Base-by-base conservation (phyloP, 768 basidiomycete genomes). In the Boletus tomentosulus region DNA sequence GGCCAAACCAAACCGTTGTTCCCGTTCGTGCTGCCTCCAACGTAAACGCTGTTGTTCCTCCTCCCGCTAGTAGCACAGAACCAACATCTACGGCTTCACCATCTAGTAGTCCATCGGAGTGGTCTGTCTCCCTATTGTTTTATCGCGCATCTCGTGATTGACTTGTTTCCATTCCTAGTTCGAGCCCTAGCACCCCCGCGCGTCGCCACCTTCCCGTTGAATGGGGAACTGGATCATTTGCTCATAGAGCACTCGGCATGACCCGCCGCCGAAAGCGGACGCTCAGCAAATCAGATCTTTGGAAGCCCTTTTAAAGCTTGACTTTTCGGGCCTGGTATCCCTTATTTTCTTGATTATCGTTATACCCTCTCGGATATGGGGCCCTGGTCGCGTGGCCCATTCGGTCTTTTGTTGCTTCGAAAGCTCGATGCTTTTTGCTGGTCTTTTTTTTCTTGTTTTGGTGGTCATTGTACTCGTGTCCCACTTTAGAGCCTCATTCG, bases 1-100 rank as follows among this genome's bases (percentile, higher is more conserved):
- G 76, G 0, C 78, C 79, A 3, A 54, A 66, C 39, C 67, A 68
- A 48, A 68, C 58, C 1, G 57, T 3, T 0, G 57, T 70, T 37
- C 68, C 67, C 10, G 54, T 64, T n/a, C 47, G 49, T 13, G 57
- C 54, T 31, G 28, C 6, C 30, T 8, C 30, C 9, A 8, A 2
- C 3, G 30, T 27, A 7, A 9, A 31, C 30, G 30, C 30, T 8
- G 8, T 31, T 10, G 30, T 10, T 31, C 30, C 8, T 31, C 8
- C 30, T 31, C 8, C 30, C 30, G 4, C 30, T 31, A 31, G 30
- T 31, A 31, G 30, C 8, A 31, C 30, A 9, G 30, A 31, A 31
- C 30, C 30, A 8, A 31, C 30, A 31, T 8, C 30, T 31, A 10
- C 30, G 8, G 9, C 30, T 31, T 8, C 6, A 2, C 8, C 30